phyloP scores from a whole-genome alignment of 2,329 filamentous ascomycete species.

The Ascochyta pisi region DNA sequence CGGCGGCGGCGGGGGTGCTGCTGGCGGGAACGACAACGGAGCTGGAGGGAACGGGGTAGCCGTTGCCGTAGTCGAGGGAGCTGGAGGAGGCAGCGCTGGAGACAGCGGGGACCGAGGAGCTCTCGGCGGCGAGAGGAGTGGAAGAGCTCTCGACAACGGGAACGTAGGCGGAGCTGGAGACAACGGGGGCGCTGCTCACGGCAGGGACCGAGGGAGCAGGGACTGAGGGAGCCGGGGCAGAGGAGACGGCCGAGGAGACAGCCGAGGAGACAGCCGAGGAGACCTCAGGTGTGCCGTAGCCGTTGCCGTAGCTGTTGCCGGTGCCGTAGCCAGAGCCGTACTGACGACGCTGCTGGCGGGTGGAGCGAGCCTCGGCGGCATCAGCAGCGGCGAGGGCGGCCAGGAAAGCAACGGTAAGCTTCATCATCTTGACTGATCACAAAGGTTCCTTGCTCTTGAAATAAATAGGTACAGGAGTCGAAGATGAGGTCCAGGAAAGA shows the following conservation, averaged over 20 bases:
- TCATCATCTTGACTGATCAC: conserved; percentile 34
- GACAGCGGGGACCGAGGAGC: conserved; percentile 7
- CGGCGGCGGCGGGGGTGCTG: not conserved
- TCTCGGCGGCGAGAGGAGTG: conserved; percentile 10
- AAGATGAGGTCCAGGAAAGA: conserved; percentile 46
- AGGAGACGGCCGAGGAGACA: not conserved
- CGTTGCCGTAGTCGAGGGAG: not conserved
- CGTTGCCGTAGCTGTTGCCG: conserved; percentile 21
- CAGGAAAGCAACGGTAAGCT: conserved; percentile 44
- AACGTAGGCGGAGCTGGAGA: not conserved
- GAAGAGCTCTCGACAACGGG: not conserved
- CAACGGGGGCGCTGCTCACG: not conserved
- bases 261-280: not conserved
- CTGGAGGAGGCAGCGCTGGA: not conserved
- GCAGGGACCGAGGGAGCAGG: conserved; percentile 6
- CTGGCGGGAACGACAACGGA: conserved; percentile 1
- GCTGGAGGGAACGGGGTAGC: conserved; percentile 3
- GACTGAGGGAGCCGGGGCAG: not conserved
- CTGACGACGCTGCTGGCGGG: conserved; percentile 39
- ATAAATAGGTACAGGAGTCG: conserved; percentile 17
- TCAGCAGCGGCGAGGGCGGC: conserved; percentile 38
- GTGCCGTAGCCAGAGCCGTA: conserved; percentile 26
- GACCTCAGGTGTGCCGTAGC: conserved; percentile 16
- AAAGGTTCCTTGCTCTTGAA: conserved; percentile 36
- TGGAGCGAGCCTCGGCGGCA: conserved; percentile 32